Base-by-base conservation (phyloP, 179 eudicot genomes). In the Actinidia chinensis region DNA sequence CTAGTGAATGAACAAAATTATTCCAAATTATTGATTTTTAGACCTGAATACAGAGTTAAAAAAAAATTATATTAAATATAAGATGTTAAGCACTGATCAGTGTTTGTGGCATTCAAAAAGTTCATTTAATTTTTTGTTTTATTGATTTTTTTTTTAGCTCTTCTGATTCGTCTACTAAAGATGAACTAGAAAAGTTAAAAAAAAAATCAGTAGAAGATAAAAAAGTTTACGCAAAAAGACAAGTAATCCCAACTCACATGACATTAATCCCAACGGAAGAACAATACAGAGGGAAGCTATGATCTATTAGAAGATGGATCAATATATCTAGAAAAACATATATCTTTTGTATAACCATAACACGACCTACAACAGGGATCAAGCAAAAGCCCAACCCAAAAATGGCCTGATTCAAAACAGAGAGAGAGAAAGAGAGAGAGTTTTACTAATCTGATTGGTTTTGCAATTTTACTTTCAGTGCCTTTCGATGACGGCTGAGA, bases 401-500 rank as follows among this genome's bases (percentile, higher is more conserved):
- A 36, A 36, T 36, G n/a, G 40, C 40, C 17, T 1, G 0, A 36
- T 36, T 28, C 54, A n/a, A 28, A 28, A 13, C 0, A 77, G 40
- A n/a, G n/a, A n/a, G 40, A 65, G 47, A 8, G 50, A 48, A 8
- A 67, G 23, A 18, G 15, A 23, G 10, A 18, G 25, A 8, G 47
- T 51, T 36, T 20, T 59, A 52, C 68, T 71, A n/a, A 33, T 72
- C 51, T 48, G 78, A 65, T 69, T 76, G 68, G 20, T 80, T 80
- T 63, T 79, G 74, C 55, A 82, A 65, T 81, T 86, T 89, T n/a
- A 80, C 86, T 84, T 91, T 94, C 25, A 93, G 83, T 48, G 98
- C 93, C n/a, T n/a, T 87, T 95, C 98, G 64, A 95, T 90, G 23
- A 95, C 97, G n/a, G 98, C 92, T 1, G 97, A 95, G 79, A 95